Percentiles rank a stretch among this genome's conserved stretches.
These are phyloP conservation scores for Hypoxylon fragiforme DNA, from an alignment of 495 filamentous ascomycete species.

Conservation along the genomic window DNA sequence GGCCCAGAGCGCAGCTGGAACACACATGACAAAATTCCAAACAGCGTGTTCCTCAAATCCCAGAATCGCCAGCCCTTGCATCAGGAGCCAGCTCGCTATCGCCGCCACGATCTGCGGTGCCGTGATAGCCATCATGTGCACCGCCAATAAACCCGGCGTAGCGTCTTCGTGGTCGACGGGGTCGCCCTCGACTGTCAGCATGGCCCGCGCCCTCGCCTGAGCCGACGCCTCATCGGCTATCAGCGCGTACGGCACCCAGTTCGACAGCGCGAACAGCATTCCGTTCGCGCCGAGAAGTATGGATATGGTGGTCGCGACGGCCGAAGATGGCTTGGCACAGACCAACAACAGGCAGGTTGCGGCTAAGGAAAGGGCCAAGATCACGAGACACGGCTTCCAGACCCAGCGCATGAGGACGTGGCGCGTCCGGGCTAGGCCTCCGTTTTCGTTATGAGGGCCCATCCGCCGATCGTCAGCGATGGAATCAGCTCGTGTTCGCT, in stretches of 20 bases:
- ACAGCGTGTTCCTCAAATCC: neutral
- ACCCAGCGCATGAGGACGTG: neutral
- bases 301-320: neutral
- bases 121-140: neutral
- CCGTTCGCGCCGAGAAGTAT: neutral
- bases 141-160: neutral
- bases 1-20: neutral
- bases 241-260: neutral
- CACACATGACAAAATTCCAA: neutral
- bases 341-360: neutral
- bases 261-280: neutral
- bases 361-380: neutral
- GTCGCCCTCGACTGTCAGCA: neutral
- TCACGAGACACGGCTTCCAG: neutral
- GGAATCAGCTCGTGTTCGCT: neutral
- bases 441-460: neutral
- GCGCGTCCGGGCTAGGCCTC: neutral
- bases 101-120: neutral
- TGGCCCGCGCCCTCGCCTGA: neutral
- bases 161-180: neutral
- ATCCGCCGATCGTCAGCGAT: neutral
- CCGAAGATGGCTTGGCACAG: neutral
- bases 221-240: neutral
- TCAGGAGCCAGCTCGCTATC: neutral
- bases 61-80: neutral